Percentiles rank a stretch among this genome's conserved stretches.
Evolutionary conservation across 129 eudicot genomes (phyloP).

Genomic region (Helichrysum umbraculigerum): DNA sequence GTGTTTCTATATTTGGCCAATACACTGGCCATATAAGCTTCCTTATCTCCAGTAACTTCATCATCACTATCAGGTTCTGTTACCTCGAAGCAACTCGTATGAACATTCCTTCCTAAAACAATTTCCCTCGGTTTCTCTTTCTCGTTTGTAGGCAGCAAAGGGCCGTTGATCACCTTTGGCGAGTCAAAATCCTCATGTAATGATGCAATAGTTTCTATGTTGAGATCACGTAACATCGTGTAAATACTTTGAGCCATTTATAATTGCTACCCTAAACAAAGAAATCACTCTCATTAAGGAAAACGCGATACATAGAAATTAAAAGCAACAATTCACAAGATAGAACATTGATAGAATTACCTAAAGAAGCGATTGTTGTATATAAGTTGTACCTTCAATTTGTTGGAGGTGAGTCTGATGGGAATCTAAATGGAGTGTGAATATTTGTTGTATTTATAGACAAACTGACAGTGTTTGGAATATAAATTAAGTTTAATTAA

Average conservation of each 20-base stretch:
- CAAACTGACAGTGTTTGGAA: too few species aligned
- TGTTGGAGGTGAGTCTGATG: too few species aligned
- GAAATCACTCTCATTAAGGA: too few species aligned
- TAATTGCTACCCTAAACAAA: not conserved
- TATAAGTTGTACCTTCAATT: too few species aligned
- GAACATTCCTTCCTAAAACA: conserved; percentile 86
- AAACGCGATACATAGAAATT: too few species aligned
- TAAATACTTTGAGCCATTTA: conserved; percentile 41
- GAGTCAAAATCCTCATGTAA: conserved; percentile 48
- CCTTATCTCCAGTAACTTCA: conserved; percentile 88
- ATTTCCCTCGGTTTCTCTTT: conserved; percentile 33
- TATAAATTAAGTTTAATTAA: too few species aligned
- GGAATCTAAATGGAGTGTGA: too few species aligned
- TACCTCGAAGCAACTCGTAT: conserved; percentile 61
- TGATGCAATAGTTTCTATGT: conserved; percentile 27
- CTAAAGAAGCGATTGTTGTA: too few species aligned
- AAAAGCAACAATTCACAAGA: too few species aligned
- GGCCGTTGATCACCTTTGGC: conserved; percentile 46
- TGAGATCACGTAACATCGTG: conserved; percentile 30
- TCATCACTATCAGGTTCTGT: conserved; percentile 96
- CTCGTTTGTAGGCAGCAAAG: conserved; percentile 31
- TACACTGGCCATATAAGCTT: conserved; percentile 87
- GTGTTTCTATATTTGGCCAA: conserved; percentile 77
- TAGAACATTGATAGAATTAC: too few species aligned
- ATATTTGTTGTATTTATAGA: too few species aligned